phyloP scores from a whole-genome alignment of 2,329 filamentous ascomycete genomes.

The Plenodomus lindquistii region DNA sequence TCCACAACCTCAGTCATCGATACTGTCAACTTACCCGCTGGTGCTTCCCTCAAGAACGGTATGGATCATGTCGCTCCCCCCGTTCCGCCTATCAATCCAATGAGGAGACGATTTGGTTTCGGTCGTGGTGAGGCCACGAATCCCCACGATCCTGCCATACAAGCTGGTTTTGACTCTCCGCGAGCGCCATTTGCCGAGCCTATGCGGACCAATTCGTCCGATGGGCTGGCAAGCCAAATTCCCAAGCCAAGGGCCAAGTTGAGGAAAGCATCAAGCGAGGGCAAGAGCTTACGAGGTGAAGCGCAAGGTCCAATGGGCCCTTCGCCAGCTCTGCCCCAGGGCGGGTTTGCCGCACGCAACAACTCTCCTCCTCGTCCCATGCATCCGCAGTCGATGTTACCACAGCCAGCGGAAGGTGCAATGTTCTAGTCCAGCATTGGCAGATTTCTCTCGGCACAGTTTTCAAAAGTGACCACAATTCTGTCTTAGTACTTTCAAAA shows the following conservation, averaged over 20 bases:
- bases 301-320: constrained; percentile 34
- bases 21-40: constrained; percentile 60
- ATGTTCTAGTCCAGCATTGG: constrained; percentile 35
- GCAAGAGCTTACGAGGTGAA: constrained; percentile 51
- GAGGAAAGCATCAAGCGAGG: constrained; percentile 56
- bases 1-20: constrained; percentile 62
- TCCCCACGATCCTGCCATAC: constrained; percentile 42
- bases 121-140: constrained; percentile 43
- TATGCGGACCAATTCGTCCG: constrained; percentile 50
- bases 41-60: constrained; percentile 59
- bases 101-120: constrained; percentile 55
- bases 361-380: constrained; percentile 37
- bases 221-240: constrained; percentile 45
- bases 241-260: constrained; percentile 45
- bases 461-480: no score
- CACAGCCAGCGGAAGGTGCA: constrained; percentile 39
- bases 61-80: constrained; percentile 47
- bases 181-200: constrained; percentile 36
- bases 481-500: no score
- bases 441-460: no score
- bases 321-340: constrained; percentile 36
- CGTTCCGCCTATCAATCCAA: constrained; percentile 63
- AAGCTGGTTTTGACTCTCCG: constrained; percentile 39
- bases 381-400: constrained; percentile 20
- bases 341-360: constrained; percentile 29